These are phyloP conservation scores for Neoascochyta sp. DNA, from an alignment of 2,329 filamentous ascomycete species.

Conservation along the genomic window DNA sequence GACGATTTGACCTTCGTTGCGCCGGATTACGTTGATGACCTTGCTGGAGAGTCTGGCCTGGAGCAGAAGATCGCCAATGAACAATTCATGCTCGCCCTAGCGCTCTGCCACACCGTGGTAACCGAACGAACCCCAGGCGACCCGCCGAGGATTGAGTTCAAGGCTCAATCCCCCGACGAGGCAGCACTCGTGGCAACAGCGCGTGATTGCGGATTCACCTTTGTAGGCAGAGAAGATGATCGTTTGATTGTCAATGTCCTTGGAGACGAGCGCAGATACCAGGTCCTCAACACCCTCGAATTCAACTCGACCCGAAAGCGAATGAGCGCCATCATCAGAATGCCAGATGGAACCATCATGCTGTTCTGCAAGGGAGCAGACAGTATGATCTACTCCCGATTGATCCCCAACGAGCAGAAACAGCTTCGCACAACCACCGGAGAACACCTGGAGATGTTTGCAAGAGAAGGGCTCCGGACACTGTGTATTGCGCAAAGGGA, in stretches of 20 bases:
- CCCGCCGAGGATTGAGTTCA: slow-evolving; percentile 86
- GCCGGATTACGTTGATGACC: slow-evolving; percentile 80
- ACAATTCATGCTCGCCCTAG: slow-evolving; percentile 89
- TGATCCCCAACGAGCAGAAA: slow-evolving; percentile 79
- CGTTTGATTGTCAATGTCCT: slow-evolving; percentile 82
- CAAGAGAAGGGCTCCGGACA: slow-evolving; percentile 88
- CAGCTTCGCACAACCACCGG: slow-evolving; percentile 80
- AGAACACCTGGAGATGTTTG: slow-evolving; percentile 95
- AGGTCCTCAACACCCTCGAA: slow-evolving; percentile 88
- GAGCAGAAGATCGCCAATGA: slow-evolving; percentile 76
- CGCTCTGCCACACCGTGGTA: slow-evolving; percentile 95
- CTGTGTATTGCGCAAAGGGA: slow-evolving; percentile 87
- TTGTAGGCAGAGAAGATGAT: slow-evolving; percentile 74
- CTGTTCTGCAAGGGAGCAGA: slow-evolving; percentile 98
- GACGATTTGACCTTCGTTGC: slow-evolving; percentile 90
- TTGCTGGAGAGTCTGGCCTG: slow-evolving; percentile 70
- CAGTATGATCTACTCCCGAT: slow-evolving; percentile 90
- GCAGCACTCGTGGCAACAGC: slow-evolving; percentile 91
- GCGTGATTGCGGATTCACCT: slow-evolving; percentile 90
- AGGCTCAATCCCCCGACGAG: slow-evolving; percentile 95
- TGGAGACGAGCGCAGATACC: slow-evolving; percentile 80
- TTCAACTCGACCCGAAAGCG: slow-evolving; percentile 96
- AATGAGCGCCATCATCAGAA: slow-evolving; percentile 94
- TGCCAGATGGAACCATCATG: slow-evolving; percentile 86
- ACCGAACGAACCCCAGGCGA: slow-evolving; percentile 88